Percentiles rank a stretch among this genome's conserved stretches.
These are phyloP conservation scores for Ustilago shanxiensis DNA, from an alignment of 1,284 basidiomycete species.

Conservation along the genomic window DNA sequence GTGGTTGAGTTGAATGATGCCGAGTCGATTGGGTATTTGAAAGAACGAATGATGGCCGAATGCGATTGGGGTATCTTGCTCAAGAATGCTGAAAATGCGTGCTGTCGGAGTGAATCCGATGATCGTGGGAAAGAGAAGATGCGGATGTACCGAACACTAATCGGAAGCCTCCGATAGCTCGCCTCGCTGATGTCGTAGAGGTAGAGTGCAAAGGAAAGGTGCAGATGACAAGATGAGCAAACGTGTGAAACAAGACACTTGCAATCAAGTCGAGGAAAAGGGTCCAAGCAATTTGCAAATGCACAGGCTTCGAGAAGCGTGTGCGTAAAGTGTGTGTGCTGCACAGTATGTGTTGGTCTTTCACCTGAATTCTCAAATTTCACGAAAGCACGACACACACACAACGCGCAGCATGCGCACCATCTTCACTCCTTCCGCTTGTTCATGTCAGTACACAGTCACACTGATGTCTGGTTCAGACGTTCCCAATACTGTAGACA, in stretches of 20 bases:
- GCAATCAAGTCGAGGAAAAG: background rate
- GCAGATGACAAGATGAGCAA: background rate
- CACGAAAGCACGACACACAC: background rate
- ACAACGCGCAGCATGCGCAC: background rate
- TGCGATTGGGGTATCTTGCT: constrained; percentile 5
- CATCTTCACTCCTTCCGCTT: background rate
- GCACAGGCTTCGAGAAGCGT: constrained; percentile 1
- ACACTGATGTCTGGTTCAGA: background rate
- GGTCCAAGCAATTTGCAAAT: constrained; percentile 8
- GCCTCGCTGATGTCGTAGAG: background rate
- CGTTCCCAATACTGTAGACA: too few species aligned
- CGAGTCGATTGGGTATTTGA: background rate
- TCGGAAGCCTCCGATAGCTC: background rate
- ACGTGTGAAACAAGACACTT: background rate
- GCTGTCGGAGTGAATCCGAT: constrained; percentile 10
- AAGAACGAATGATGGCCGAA: background rate
- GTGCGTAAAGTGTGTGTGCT: background rate
- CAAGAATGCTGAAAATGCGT: background rate
- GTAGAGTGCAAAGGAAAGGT: background rate
- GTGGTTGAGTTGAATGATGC: background rate
- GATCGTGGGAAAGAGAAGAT: background rate
- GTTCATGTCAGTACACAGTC: too few species aligned
- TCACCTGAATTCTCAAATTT: constrained; percentile 2
- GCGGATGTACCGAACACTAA: background rate
- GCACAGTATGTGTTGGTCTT: constrained; percentile 23